Base-by-base conservation (phyloP, 2,329 filamentous ascomycete species). In the Hymenoscyphus occultus region DNA sequence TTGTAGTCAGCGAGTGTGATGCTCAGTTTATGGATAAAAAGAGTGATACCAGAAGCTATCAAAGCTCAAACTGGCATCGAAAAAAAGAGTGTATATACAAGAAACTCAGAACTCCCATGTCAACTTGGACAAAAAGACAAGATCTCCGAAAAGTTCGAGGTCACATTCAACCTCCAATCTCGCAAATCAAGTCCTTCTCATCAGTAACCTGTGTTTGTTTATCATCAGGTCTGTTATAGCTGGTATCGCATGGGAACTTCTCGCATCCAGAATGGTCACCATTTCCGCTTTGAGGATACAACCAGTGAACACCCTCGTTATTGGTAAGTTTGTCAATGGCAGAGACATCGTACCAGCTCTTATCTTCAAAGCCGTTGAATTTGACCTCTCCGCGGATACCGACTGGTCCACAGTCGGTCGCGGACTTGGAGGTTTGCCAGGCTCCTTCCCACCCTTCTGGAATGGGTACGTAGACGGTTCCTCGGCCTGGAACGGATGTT, bases 261-360 rank as follows among this genome's bases (percentile, higher is more conserved):
- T 56, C 54, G 22, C 60, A 62, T 16, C 60, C 60, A 56, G n/a
- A 31, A 13, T 40, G 31, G 9, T 45, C 60, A 28, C 54, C 60
- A 13, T 12, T 6, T 14, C 60, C 51, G 45, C 60, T 62, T 7
- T 22, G 32, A 14, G 60, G 6, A 58, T 58, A 62, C 31, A 62
- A 19, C 31, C 31, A 62, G 10, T 62, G 19, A 3, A 62, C 60
- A 5, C 60, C 60, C 13, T n/a, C 16, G 39, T 62, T 62, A 45
- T 62, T 51, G 14, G 16, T 32, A 5, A 22, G 32, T 4, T 48
- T 51, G 32, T 62, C 60, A 16, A 62, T 57, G 28, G 51, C 51
- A 57, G 32, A 40, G 51, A 62, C 51, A 45, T 62, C 60, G 19
- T 62, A 62, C 22, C 28, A 62, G 14, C 48, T 62, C 16, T 56